Base-by-base conservation (phyloP, 139 green algal genomes). In the Pseudopediastrum boryanum region DNA sequence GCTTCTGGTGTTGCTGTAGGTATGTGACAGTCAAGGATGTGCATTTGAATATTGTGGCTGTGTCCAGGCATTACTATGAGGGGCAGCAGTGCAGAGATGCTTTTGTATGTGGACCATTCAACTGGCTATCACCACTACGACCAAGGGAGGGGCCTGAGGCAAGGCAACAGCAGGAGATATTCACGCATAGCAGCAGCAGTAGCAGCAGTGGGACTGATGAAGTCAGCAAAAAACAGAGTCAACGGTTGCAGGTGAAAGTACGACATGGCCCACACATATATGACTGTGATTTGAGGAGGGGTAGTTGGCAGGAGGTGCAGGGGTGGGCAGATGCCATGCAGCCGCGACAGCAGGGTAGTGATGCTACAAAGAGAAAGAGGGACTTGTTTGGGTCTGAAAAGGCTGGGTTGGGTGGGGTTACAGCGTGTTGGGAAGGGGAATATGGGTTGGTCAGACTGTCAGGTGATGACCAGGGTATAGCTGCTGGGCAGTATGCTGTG, bases 401-500 rank as follows among this genome's bases (percentile, higher is more conserved):
- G 31, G 8, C 56, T 39, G 56, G 56, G 31, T 10, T 19, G 21
- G 48, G 48, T 58, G 36, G 39, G 21, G 9, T 33, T 13, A 25
- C 65, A 72, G 65, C 66, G 9, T 19, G 27, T 13, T 35, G 29
- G 29, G 58, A 16, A 0, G 54, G 58, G 10, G 48, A 13, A 19
- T 72, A 78, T n/a, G 80, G 69, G 13, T 68, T 50, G 35, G 87
- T 97, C 13, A 44, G 61, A 42, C 77, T 97, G 67, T 81, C 88
- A 25, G 81, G 86, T 21, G 84, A 92, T 73, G 96, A 99, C 75
- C 96, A 99, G 84, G 96, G 96, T 2, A 83, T 99, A 50, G 96
- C 96, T 10, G 77, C 92, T 13, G 96, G 96, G 50, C 96, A 99
- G 86, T 98, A 94, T 82, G 94, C 92, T 0, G 96, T 97, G n/a